A percentile compares a stretch with the other conserved stretches of the same genome.
Evolutionary conservation across 352 stramenopile species (phyloP).

Genomic region (Phytophthora pistaciae): DNA sequence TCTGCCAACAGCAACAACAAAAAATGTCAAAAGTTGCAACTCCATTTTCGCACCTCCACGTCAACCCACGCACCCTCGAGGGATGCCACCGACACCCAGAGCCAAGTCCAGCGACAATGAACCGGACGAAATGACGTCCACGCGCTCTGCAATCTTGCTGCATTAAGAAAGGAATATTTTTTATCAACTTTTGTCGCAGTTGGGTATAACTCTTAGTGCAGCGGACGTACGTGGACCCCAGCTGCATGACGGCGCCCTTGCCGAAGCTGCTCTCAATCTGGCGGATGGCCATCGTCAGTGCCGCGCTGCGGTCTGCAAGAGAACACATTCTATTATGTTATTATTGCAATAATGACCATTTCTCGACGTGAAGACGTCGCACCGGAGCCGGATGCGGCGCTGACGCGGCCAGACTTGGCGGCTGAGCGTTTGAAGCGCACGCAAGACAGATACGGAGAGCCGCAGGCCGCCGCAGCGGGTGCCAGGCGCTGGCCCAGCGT

Average conservation of each 20-base stretch:
- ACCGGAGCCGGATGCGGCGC: conserved; percentile 25
- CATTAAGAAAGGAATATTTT: conserved; percentile 4
- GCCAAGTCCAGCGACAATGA: conserved; percentile 94
- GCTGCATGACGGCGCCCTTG: conserved; percentile 96
- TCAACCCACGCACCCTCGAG: conserved; percentile 77
- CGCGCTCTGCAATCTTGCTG: conserved; percentile 86
- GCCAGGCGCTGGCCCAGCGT: conserved; percentile 15
- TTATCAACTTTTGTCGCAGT: conserved; percentile 16
- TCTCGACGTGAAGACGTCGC: not conserved
- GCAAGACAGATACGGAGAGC: conserved; percentile 15
- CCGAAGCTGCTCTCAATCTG: conserved; percentile 97
- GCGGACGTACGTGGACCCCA: conserved; percentile 87
- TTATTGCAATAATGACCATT: not conserved
- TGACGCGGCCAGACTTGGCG: conserved; percentile 35
- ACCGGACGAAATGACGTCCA: conserved; percentile 96
- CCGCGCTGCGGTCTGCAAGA: conserved; percentile 73
- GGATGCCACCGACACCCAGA: conserved; percentile 94
- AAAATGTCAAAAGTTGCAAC: conserved; percentile 26
- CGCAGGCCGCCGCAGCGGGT: not conserved
- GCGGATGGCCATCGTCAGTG: conserved; percentile 95
- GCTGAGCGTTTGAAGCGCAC: conserved; percentile 48
- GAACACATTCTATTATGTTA: not conserved
- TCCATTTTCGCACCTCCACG: not conserved
- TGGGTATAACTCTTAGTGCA: not conserved
- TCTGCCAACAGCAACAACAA: conserved; percentile 39